Evolutionary conservation across 176 grass and related monocot species (phyloP).

Genomic region (Bromus sterilis): DNA sequence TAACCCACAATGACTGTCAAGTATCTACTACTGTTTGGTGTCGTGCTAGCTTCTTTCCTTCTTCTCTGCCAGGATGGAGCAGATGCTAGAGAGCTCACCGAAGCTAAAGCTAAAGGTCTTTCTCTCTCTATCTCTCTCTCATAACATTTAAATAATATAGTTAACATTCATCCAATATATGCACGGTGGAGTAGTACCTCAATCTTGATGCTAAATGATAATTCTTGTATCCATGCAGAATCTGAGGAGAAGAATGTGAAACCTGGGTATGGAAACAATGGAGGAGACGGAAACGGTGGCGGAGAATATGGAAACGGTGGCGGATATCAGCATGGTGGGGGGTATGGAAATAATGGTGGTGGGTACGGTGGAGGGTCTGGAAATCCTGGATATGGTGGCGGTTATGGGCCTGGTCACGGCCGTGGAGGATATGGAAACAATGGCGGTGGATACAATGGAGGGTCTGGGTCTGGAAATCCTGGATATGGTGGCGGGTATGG

Average conservation of each 20-base stretch:
- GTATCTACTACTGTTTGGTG: background rate
- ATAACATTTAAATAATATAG: background rate
- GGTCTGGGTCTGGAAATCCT: background rate
- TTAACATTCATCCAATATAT: background rate
- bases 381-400: background rate
- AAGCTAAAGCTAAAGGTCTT: conserved; percentile 1
- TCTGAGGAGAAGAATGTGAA: conserved; percentile 4
- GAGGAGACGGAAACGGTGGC: background rate
- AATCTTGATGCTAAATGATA: background rate
- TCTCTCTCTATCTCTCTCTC: background rate
- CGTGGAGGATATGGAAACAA: background rate
- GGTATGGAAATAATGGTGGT: background rate
- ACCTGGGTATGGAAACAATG: background rate
- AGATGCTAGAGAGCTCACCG: conserved; percentile 15
- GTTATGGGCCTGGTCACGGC: background rate
- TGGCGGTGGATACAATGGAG: background rate
- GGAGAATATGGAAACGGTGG: background rate
- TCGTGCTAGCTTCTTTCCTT: conserved; percentile 1
- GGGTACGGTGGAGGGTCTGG: background rate
- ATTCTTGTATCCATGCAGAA: background rate
- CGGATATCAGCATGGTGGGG: background rate
- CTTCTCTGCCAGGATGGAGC: background rate
- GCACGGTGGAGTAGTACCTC: background rate
- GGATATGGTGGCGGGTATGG: background rate
- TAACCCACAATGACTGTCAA: background rate